Conservation (phyloP, 1,284 basidiomycete species). For the Irpex sp. region DNA sequence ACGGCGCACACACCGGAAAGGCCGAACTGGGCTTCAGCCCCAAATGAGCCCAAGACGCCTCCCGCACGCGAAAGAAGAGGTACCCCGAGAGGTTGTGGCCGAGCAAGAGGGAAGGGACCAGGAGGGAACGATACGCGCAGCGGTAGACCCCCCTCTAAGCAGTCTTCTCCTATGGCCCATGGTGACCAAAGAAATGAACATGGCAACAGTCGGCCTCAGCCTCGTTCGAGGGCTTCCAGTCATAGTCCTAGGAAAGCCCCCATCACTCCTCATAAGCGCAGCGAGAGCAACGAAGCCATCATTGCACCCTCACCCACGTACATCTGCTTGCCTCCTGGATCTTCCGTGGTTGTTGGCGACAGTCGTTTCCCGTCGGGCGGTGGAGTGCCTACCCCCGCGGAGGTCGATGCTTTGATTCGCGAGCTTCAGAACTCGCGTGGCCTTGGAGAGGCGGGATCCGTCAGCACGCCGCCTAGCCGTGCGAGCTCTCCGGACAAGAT, state of each 20-base stretch:
- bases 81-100: background rate
- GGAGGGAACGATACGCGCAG: background rate
- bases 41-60: conserved; percentile 5
- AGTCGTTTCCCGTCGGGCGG: background rate
- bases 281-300: background rate
- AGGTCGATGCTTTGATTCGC: conserved; percentile 11
- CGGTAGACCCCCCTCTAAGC: background rate
- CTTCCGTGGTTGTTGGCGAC: background rate
- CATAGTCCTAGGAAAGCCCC: background rate
- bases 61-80: background rate
- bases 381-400: background rate
- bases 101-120: background rate
- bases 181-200: background rate
- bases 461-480: background rate
- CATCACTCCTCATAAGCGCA: background rate
- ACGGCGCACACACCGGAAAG: conserved; percentile 16
- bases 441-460: background rate
- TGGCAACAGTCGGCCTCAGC: background rate
- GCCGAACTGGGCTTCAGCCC: conserved; percentile 24
- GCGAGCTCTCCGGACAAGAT: background rate
- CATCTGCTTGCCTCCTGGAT: background rate
- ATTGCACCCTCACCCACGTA: background rate
- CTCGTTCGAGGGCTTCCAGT: background rate
- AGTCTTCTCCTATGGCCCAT: background rate
- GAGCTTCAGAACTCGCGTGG: conserved; percentile 10